Evolutionary conservation across 2,329 filamentous ascomycete genomes (phyloP).

Genomic region (Myrmaecium sp.): DNA sequence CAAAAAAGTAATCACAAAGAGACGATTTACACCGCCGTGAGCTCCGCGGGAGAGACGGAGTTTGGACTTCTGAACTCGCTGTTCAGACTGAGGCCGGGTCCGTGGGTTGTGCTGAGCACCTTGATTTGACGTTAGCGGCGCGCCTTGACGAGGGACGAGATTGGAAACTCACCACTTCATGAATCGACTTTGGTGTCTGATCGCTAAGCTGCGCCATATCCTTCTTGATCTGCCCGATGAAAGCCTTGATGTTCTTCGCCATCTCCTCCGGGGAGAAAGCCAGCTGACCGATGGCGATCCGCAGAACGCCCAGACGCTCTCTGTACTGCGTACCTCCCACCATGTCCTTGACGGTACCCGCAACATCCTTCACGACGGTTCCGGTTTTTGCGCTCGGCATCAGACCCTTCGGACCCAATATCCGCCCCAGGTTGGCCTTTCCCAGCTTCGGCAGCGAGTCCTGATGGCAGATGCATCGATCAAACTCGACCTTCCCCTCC

Average conservation of each 20-base stretch:
- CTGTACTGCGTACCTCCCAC: constrained; percentile 75
- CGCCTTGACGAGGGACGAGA: too few species aligned
- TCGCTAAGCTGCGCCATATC: constrained; percentile 53
- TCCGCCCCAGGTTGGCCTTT: constrained; percentile 62
- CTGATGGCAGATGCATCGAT: constrained; percentile 72
- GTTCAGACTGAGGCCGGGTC: constrained; percentile 73
- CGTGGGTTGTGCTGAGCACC: constrained; percentile 74
- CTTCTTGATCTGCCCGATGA: constrained; percentile 61
- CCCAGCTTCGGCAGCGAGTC: constrained; percentile 62
- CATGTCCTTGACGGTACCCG: constrained; percentile 59
- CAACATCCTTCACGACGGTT: constrained; percentile 72
- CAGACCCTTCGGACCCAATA: constrained; percentile 74
- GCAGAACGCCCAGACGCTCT: constrained; percentile 67
- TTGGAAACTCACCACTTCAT: constrained; percentile 40
- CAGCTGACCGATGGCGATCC: constrained; percentile 82
- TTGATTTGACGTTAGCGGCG: constrained; percentile 25
- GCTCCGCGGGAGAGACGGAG: constrained; percentile 18
- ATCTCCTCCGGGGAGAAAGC: constrained; percentile 77
- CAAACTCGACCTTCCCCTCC: constrained; percentile 66
- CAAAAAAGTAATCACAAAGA: constrained; percentile 13
- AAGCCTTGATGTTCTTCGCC: constrained; percentile 63
- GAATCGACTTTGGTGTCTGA: constrained; percentile 53
- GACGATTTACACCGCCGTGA: constrained; percentile 19
- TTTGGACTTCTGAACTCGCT: constrained; percentile 49
- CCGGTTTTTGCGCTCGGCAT: constrained; percentile 85